Evolutionary conservation across 2,329 filamentous ascomycete species (phyloP).

Genomic region (Colletotrichum incanum): DNA sequence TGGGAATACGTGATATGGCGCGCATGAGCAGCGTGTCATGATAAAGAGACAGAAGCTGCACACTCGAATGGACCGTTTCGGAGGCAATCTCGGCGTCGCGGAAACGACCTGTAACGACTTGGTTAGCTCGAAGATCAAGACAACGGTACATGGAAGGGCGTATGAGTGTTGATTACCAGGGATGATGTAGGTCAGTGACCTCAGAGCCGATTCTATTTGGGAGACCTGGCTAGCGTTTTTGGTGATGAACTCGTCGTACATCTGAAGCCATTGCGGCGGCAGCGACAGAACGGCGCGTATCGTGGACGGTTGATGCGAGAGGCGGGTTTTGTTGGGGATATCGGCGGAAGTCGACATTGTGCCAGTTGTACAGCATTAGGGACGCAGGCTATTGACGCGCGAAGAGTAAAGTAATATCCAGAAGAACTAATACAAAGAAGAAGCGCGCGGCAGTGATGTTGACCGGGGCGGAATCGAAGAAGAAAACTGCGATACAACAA

Average conservation of each 20-base stretch:
- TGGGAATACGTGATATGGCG: slow-evolving; percentile 71
- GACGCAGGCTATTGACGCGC: slow-evolving; percentile 3
- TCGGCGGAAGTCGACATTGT: slow-evolving; percentile 43
- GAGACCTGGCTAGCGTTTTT: slow-evolving; percentile 95
- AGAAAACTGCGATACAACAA: not conserved
- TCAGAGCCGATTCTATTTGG: slow-evolving; percentile 93
- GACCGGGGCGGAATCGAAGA: not conserved
- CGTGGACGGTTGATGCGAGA: slow-evolving; percentile 35
- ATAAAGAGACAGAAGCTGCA: slow-evolving; percentile 92
- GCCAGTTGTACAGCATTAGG: slow-evolving; percentile 17
- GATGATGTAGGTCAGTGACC: slow-evolving; percentile 95
- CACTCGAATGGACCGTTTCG: slow-evolving; percentile 89
- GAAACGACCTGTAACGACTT: slow-evolving; percentile 76
- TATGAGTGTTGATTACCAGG: slow-evolving; percentile 72
- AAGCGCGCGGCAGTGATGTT: not conserved
- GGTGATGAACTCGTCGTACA: slow-evolving; percentile 92
- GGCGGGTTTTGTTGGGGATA: slow-evolving; percentile 39
- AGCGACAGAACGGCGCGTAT: slow-evolving; percentile 62
- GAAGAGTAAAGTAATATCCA: not conserved
- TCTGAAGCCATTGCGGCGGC: slow-evolving; percentile 76
- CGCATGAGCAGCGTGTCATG: slow-evolving; percentile 89
- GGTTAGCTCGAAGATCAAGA: slow-evolving; percentile 6
- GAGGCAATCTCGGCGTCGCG: slow-evolving; percentile 95
- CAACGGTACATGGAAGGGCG: not conserved
- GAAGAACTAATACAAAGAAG: not conserved